phyloP scores from a whole-genome alignment of 441 rosid species.

The Omphalea diandra region DNA sequence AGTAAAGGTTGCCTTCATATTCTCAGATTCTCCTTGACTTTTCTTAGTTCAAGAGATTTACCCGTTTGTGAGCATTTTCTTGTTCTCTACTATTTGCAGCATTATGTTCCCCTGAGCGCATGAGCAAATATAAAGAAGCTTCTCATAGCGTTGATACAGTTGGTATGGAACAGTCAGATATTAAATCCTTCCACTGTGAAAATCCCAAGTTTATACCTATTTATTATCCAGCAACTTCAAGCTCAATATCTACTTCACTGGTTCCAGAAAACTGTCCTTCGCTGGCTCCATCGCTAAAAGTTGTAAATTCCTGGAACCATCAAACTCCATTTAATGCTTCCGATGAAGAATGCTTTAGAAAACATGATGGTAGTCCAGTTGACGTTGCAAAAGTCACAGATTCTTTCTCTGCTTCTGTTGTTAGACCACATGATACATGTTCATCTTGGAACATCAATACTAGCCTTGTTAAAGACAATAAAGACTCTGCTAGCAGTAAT shows the following conservation, averaged over 20 bases:
- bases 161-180: slow-evolving; percentile 31
- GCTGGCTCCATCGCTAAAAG: slow-evolving; percentile 33
- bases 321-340: slow-evolving; percentile 25
- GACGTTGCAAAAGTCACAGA: slow-evolving; percentile 24
- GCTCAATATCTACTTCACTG: slow-evolving; percentile 34
- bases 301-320: slow-evolving; percentile 32
- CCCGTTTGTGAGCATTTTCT: background rate
- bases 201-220: slow-evolving; percentile 29
- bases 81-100: slow-evolving; percentile 32
- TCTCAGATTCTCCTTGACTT: background rate
- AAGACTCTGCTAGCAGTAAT: slow-evolving; percentile 18
- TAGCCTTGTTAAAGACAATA: slow-evolving; percentile 18
- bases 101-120: slow-evolving; percentile 28
- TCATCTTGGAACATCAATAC: slow-evolving; percentile 24
- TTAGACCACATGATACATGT: slow-evolving; percentile 29
- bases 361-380: slow-evolving; percentile 25
- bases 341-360: slow-evolving; percentile 30
- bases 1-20: background rate
- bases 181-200: slow-evolving; percentile 28
- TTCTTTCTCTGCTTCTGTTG: slow-evolving; percentile 30
- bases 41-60: background rate
- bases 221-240: slow-evolving; percentile 35
- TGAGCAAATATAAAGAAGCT: slow-evolving; percentile 30
- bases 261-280: slow-evolving; percentile 36
- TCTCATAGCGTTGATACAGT: slow-evolving; percentile 22